Base-by-base conservation (phyloP, 176 grass and related monocot genomes). In the Aegilops sharonensis region DNA sequence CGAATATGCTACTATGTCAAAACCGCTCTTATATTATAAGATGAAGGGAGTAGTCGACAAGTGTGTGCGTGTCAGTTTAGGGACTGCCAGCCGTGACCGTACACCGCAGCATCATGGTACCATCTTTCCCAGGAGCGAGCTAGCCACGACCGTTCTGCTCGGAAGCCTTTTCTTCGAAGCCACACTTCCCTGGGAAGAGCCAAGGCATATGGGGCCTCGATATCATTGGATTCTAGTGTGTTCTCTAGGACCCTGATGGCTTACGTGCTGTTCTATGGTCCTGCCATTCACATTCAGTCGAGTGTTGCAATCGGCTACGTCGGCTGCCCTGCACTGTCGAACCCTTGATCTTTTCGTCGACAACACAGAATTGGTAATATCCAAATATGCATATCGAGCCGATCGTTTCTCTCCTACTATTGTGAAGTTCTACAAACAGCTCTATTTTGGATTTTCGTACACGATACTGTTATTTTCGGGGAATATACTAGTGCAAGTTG, bases 161-260 rank as follows among this genome's bases (percentile, higher is more conserved):
- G 56, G 54, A 68, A 75, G n/a, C 11, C 63, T 84, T 74, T 31
- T 74, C 43, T 36, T 81, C 23, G 5, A 73, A 81, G 52, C 50
- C 27, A 78, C 64, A 37, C 8, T 35, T 73, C 1, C 8, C 1
- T 72, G 27, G 48, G 27, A 30, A 79, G n/a, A 23, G 10, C 11
- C 30, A n/a, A 17, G n/a, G 9, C 2, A 25, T 0, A 39, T 9
- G 29, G 7, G 77, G 32, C 50, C 9, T 63, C 4, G 3, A 20
- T 14, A 34, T 24, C 48, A 73, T 35, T 72, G 64, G 48, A 10
- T 42, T 42, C n/a, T 8, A 76, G 15, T 54, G 15, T 47, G 43
- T 8, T 40, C 20, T 50, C 34, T 64, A 54, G 27, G 27, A 14
- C 10, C 36, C 23, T 31, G 7, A 1, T 65, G 50, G 50, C 15